Evolutionary conservation across 1,284 basidiomycete genomes (phyloP).

Genomic region (Austropuccinia psidii): DNA sequence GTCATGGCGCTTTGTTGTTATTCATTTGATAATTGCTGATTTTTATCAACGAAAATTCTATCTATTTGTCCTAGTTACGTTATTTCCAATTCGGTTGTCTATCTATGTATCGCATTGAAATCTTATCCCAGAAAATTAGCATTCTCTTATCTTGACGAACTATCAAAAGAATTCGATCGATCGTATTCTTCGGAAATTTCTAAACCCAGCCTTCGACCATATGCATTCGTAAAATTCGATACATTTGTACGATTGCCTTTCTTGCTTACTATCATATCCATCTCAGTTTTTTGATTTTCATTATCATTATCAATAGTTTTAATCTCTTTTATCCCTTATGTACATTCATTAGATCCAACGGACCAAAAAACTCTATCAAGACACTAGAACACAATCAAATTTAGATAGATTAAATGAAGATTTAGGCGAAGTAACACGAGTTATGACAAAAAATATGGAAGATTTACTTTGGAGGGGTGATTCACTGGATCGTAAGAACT

Average conservation of each 20-base stretch:
- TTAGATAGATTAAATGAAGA: slow-evolving; percentile 90
- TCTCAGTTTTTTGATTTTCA: too few relatives aligned
- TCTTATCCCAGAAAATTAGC: slow-evolving; percentile 96
- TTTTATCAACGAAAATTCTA: background rate
- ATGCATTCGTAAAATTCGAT: slow-evolving; percentile 95
- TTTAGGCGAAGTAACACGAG: slow-evolving; percentile 90
- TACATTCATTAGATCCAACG: slow-evolving; percentile 97
- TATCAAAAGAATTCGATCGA: slow-evolving; percentile 79
- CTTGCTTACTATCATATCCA: too few relatives aligned
- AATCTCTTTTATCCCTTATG: background rate
- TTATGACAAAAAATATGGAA: slow-evolving; percentile 99
- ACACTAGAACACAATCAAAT: slow-evolving; percentile 70
- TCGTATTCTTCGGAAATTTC: slow-evolving; percentile 43
- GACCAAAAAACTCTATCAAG: slow-evolving; percentile 86
- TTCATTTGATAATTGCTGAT: background rate
- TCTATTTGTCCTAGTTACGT: slow-evolving; percentile 63
- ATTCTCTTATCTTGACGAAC: slow-evolving; percentile 93
- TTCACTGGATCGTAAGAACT: slow-evolving; percentile 74
- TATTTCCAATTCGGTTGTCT: slow-evolving; percentile 85
- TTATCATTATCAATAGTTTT: background rate
- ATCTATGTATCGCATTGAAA: slow-evolving; percentile 89
- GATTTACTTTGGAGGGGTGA: slow-evolving; percentile 96
- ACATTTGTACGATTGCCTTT: slow-evolving; percentile 3
- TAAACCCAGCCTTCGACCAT: slow-evolving; percentile 57
- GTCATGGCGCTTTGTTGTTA: background rate